These are phyloP conservation scores for Candida anutae DNA, from an alignment of 1,139 yeast genomes.

Conservation along the genomic window DNA sequence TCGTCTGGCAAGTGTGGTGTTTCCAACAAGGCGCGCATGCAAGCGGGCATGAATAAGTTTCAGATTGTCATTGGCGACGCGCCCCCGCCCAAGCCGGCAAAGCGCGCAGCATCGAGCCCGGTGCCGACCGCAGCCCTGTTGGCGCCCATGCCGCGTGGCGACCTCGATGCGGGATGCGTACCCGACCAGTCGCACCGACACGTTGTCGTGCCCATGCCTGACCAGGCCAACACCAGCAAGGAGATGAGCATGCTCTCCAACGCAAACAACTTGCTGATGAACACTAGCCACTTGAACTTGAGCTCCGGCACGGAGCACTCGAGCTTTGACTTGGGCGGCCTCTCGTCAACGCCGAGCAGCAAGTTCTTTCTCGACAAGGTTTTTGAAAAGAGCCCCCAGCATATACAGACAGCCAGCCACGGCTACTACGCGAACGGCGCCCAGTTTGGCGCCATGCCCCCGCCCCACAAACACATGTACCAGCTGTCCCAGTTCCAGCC, in stretches of 20 bases:
- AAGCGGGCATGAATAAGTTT: constrained; percentile 41
- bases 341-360: constrained; percentile 36
- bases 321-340: constrained; percentile 31
- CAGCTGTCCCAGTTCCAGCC: constrained; percentile 9
- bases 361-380: constrained; percentile 29
- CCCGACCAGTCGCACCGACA: constrained; percentile 1
- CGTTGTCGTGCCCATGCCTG: background rate
- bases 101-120: constrained; percentile 4
- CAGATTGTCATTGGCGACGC: constrained; percentile 34
- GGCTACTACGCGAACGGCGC: constrained; percentile 10
- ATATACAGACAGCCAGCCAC: constrained; percentile 13
- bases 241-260: constrained; percentile 19
- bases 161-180: background rate
- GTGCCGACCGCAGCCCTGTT: constrained; percentile 2
- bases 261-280: constrained; percentile 19
- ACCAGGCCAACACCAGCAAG: constrained; percentile 13
- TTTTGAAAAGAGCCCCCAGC: constrained; percentile 29
- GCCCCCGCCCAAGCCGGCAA: constrained; percentile 2
- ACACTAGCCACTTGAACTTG: constrained; percentile 17
- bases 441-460: constrained; percentile 21
- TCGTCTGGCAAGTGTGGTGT: constrained; percentile 1
- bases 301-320: constrained; percentile 20
- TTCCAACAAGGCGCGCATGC: constrained; percentile 25
- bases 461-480: constrained; percentile 10
- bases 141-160: background rate